Evolutionary conservation across 768 basidiomycete species (phyloP).

Genomic region (Auricularia sp.): DNA sequence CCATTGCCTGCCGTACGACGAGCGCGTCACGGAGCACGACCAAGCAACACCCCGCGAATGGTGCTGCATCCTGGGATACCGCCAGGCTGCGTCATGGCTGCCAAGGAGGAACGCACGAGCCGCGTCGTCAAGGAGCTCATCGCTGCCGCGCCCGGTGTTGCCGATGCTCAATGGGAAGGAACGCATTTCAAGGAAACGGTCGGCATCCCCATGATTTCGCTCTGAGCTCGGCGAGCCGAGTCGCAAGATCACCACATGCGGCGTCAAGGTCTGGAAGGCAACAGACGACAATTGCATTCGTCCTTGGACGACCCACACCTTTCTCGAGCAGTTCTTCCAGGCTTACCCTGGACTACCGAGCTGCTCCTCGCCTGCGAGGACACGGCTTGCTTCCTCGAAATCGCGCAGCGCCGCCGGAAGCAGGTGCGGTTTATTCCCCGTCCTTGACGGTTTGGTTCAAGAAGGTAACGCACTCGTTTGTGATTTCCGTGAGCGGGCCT

Average conservation of each 20-base stretch:
- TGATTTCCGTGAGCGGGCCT: background rate
- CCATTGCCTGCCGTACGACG: no score
- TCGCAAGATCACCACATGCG: constrained; percentile 97
- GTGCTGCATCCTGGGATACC: no score
- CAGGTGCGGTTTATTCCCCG: constrained; percentile 94
- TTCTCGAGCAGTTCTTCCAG: constrained; percentile 79
- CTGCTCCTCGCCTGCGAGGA: constrained; percentile 92
- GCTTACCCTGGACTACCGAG: constrained; percentile 67
- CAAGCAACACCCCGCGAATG: no score
- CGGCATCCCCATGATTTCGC: constrained; percentile 86
- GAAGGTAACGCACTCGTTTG: constrained; percentile 50
- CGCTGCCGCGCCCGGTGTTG: constrained; percentile 85
- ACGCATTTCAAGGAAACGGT: constrained; percentile 92
- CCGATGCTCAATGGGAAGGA: constrained; percentile 84
- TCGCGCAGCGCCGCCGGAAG: constrained; percentile 94
- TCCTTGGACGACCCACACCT: constrained; percentile 72
- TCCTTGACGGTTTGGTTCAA: constrained; percentile 99
- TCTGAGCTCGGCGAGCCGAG: constrained; percentile 98
- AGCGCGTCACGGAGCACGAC: no score
- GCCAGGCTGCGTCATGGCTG: constrained; percentile 84
- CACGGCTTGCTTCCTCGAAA: constrained; percentile 90
- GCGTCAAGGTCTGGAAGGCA: constrained; percentile 96
- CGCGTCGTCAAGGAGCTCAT: constrained; percentile 95
- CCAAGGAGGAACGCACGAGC: constrained; percentile 94
- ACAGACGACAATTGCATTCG: constrained; percentile 89